Base-by-base conservation (phyloP, 768 basidiomycete genomes). In the Dentipellis sp. region DNA sequence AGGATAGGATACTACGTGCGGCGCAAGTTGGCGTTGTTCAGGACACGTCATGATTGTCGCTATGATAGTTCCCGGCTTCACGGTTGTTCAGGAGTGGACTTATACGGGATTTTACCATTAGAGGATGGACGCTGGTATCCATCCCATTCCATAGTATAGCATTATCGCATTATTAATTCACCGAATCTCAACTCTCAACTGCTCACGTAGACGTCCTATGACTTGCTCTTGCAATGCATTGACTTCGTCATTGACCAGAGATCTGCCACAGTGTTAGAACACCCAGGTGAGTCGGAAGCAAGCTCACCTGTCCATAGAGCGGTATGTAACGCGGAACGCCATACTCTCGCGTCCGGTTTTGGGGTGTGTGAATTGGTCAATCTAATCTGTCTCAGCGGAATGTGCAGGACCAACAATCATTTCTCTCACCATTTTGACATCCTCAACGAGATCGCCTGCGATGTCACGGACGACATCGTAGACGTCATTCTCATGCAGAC, bases 1-100 rank as follows among this genome's bases (percentile, higher is more conserved):
- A 95, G 74, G 91, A 92, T 62, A 82, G 97, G 59, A 82, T 94
- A 56, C 71, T 99, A 68, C 81, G 97, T 56, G 92, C 97, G 3
- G 94, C 97, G 19, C 93, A 97, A 75, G 97, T 98, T 56, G 97
- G 95, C 56, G 94, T 97, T 23, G 94, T 85, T 16, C 88, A 92
- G 71, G 86, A 88, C 58, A 68, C 69, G 7, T 64, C 68, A 62
- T 76, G 67, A 75, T 63, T 52, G 57, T 46, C 16, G 46, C 36
- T 21, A 39, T 57, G 22, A 11, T 53, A 45, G 48, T 42, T 56
- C 38, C 46, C 46, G 17, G 35, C 29, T 38, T 36, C 52, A 55
- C 12, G 48, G 7, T n/a, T 22, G 14, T 50, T 23, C 29, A 42
- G 19, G 42, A 45, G 42, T 45, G 42, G 19, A 17, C n/a, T 17